Evolutionary conservation across 306 rosid genomes (phyloP).

Genomic region (Prunus persica): DNA sequence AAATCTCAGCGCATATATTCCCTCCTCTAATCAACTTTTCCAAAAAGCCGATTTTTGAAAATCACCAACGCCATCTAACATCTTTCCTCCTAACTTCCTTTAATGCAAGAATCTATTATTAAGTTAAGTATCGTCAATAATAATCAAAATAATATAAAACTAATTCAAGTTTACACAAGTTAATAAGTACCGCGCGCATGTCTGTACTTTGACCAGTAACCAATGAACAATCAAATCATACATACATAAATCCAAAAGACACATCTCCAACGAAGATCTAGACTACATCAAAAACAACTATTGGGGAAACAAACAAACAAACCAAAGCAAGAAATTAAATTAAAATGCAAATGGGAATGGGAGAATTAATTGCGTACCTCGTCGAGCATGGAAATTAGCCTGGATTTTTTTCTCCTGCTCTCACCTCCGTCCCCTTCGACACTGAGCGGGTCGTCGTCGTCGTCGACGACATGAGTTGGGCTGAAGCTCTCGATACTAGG

Average conservation of each 20-base stretch:
- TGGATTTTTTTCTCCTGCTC: constrained; percentile 47
- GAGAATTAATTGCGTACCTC: constrained; percentile 45
- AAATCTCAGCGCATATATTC: constrained; percentile 71
- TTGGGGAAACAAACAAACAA: not conserved
- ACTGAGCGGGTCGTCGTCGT: constrained; percentile 1
- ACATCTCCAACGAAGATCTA: constrained; percentile 20
- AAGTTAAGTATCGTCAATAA: no score
- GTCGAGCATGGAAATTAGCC: constrained; percentile 66
- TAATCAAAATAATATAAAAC: not conserved
- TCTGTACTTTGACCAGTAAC: constrained; percentile 4
- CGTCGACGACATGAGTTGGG: constrained; percentile 12
- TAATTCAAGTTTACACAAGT: constrained; percentile 9
- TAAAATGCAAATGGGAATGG: not conserved
- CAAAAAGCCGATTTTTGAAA: constrained; percentile 37
- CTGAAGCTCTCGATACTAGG: constrained; percentile 28
- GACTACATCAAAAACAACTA: not conserved
- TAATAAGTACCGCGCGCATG: not conserved
- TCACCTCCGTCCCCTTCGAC: constrained; percentile 32
- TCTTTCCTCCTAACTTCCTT: constrained; percentile 7
- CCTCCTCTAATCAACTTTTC: constrained; percentile 54
- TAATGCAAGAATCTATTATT: constrained; percentile 44
- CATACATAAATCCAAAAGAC: not conserved
- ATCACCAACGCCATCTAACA: constrained; percentile 39
- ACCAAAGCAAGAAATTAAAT: not conserved
- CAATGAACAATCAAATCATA: constrained; percentile 4